Conservation (phyloP, 2,329 filamentous ascomycete species). For the Alternaria gansuensis region DNA sequence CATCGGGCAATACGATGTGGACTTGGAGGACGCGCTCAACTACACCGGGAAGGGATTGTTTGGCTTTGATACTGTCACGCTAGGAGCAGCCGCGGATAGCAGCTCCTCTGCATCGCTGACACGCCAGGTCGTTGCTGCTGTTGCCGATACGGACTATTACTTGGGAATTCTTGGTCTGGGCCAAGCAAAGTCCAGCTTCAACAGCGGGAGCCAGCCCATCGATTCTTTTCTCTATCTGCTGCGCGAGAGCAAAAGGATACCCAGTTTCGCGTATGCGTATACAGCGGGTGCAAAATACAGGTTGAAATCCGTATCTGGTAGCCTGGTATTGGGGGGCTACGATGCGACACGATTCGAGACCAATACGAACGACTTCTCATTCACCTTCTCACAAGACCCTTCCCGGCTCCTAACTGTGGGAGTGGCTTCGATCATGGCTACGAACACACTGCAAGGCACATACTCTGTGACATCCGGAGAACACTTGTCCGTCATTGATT, state of each 20-base stretch:
- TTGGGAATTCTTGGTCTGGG: slow-evolving; percentile 46
- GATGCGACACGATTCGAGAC: slow-evolving; percentile 51
- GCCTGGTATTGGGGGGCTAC: slow-evolving; percentile 55
- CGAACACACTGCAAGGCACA: slow-evolving; percentile 47
- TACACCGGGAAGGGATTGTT: slow-evolving; percentile 42
- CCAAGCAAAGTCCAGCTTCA: slow-evolving; percentile 43
- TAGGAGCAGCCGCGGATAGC: slow-evolving; percentile 37
- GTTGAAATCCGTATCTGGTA: slow-evolving; percentile 47
- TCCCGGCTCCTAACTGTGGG: slow-evolving; percentile 46
- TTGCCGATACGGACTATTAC: slow-evolving; percentile 44
- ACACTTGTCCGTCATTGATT: slow-evolving; percentile 53
- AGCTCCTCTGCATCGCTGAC: slow-evolving; percentile 33
- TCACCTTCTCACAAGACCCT: slow-evolving; percentile 45
- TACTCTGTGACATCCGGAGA: slow-evolving; percentile 42
- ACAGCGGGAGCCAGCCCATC: slow-evolving; percentile 37
- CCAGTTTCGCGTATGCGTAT: slow-evolving; percentile 49
- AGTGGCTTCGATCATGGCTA: slow-evolving; percentile 46
- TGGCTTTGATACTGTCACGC: slow-evolving; percentile 44
- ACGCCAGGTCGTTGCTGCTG: slow-evolving; percentile 42
- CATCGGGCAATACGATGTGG: slow-evolving; percentile 45
- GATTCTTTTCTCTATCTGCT: slow-evolving; percentile 43
- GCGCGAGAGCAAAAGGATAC: slow-evolving; percentile 42
- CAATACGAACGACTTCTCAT: slow-evolving; percentile 43
- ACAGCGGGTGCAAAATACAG: slow-evolving; percentile 50
- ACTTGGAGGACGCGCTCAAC: slow-evolving; percentile 43